Evolutionary conservation across 495 filamentous ascomycete genomes (phyloP), one percentile per base, ranked within the genome.

Genomic region (Penicillium diatomitis): DNA sequence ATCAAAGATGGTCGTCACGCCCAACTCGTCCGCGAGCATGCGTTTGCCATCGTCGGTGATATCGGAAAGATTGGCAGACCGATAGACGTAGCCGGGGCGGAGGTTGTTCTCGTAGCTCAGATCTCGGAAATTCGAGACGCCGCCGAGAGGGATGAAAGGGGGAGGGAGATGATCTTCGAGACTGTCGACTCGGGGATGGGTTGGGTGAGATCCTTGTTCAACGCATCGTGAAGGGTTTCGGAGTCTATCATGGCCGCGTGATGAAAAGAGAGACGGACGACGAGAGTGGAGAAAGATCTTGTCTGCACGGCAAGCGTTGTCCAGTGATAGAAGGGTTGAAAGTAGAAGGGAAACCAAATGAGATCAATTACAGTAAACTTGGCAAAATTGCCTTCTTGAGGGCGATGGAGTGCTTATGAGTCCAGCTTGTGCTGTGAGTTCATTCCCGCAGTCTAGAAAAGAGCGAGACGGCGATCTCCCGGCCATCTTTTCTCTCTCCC

Each of bases 1-100:
- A 60, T 89, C 83, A 52, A 78, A 87, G 36, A 87, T 73, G 32
- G 74, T 71, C 10, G 67, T 74, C 52, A 88, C 78, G 5, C 75
- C 72, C 7, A 88, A 63, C 4, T 58, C 51, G 5, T 58, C 48
- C 44, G 41, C 51, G 36, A 89, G 66, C 9, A 66, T 64, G 3
- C 53, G 46, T 3, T 78, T 75, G 5, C 82, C 82, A 11, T 73
- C 67, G 33, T 65, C 60, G 5, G 73, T 70, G 34, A 83, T 64
- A 29, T 66, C 61, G 0, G 59, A 54, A 7, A 78, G 60, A 0
- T 68, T 65, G 42, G 74, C 80, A 4, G 72, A 79, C 47, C 75
- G 82, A 64, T 72, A 82, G 40, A 70, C 64, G 46, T 65, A 68
- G 38, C 71, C 68, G 0, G 70, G 59, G 5, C 69, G 68, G 28